phyloP scores from a whole-genome alignment of 2,329 filamentous ascomycete species.

The Epichloe amarillans region DNA sequence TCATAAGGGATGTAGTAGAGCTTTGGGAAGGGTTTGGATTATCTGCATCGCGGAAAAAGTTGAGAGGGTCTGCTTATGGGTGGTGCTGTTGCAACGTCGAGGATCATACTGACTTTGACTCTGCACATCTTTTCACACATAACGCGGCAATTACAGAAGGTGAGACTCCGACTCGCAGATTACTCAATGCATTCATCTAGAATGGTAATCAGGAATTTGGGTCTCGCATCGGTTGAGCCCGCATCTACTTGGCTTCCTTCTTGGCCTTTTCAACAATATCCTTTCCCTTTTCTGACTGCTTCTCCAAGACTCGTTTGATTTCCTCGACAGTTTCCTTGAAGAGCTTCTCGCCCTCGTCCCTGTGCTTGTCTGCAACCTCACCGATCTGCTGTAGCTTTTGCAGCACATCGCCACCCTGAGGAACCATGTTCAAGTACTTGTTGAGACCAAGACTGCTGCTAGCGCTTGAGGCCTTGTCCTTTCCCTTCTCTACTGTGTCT shows the following conservation, averaged over 20 bases:
- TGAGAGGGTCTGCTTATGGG: too few species aligned
- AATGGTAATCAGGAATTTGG: too few species aligned
- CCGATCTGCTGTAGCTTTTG: constrained; percentile 52
- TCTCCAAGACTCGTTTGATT: constrained; percentile 49
- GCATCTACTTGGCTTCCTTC: constrained; percentile 28
- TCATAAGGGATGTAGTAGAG: too few species aligned
- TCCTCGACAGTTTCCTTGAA: constrained; percentile 57
- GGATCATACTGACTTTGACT: too few species aligned
- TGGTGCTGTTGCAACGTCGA: too few species aligned
- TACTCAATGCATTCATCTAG: too few species aligned
- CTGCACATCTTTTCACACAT: too few species aligned
- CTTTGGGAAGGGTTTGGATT: too few species aligned
- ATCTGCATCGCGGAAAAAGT: too few species aligned
- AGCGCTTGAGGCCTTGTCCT: constrained; percentile 31
- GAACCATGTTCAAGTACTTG: constrained; percentile 52
- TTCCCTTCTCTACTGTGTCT: constrained; percentile 21
- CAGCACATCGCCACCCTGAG: constrained; percentile 49
- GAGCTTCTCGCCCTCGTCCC: constrained; percentile 55
- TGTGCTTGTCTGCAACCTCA: constrained; percentile 53
- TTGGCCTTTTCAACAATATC: constrained; percentile 43
- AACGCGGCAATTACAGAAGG: too few species aligned
- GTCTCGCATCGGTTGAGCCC: not conserved
- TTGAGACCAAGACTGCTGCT: constrained; percentile 30
- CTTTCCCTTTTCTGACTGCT: constrained; percentile 41
- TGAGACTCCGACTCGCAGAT: too few species aligned